Base-by-base conservation (phyloP, 768 basidiomycete species). In the Auriscalpium microsporum region DNA sequence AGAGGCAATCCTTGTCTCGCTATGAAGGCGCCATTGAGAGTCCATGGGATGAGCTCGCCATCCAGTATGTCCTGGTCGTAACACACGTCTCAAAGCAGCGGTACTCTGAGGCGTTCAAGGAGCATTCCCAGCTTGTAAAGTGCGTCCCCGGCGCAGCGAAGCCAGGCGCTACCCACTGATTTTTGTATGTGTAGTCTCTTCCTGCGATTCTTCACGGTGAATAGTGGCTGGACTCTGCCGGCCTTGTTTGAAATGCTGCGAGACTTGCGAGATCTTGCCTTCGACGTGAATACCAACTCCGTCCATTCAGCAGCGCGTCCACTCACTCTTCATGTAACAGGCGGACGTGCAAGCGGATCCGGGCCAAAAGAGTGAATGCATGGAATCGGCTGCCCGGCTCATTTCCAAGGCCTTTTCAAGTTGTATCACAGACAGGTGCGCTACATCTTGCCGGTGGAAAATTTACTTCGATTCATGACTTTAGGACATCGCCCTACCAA, bases 331-430 rank as follows among this genome's bases (percentile, higher is more conserved):
- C 46, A 14, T 21, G 16, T 38, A 36, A 33, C 48, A 62, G 54
- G 36, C 61, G 16, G 62, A 61, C 17, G 53, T 59, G 10, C 62
- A 57, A 56, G 53, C 75, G 28, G 59, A 61, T 46, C 73, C 77
- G 49, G 77, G 80, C 58, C 76, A 84, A 59, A 78, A 73, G 58
- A 80, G 74, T 63, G 80, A 85, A 60, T 78, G 78, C 63, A 86
- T 92, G 81, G 92, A 96, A 63, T 90, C 92, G 62, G 85, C 90
- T 4, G 91, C 94, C 0, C 75, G 92, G 45, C 79, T 83, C 13
- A 90, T 94, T 54, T 86, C 88, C 40, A 94, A 92, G 63, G 92
- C 91, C 2, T 95, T 97, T 69, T 84, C 88, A 35, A 78, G 81
- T 59, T 96, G 94, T 67, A 80, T 96, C 67, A 92, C 82, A 17